Evolutionary conservation across 2,329 filamentous ascomycete genomes (phyloP).

Genomic region (Aspergillus thermomutatus): DNA sequence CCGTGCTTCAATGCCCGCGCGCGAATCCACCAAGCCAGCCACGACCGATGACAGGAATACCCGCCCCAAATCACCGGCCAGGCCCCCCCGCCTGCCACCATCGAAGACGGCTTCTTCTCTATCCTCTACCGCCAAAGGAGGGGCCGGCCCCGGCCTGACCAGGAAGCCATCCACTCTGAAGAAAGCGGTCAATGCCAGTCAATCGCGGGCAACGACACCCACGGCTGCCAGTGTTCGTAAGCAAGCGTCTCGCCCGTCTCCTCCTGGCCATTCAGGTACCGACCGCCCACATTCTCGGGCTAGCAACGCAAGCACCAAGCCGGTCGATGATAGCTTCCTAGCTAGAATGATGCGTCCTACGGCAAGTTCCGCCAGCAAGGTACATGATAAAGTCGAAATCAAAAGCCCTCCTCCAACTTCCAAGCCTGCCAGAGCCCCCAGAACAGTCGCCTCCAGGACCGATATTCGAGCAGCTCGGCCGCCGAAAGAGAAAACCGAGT

Average conservation of each 20-base stretch:
- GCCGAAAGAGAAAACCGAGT: conserved; percentile 19
- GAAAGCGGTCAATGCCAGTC: conserved; percentile 19
- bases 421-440: conserved; percentile 20
- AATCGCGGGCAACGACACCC: conserved; percentile 22
- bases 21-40: conserved; percentile 24
- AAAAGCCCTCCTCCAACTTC: conserved; percentile 36
- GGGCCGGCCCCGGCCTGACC: conserved; percentile 22
- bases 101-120: conserved; percentile 41
- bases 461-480: conserved; percentile 17
- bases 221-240: conserved; percentile 26
- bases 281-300: conserved; percentile 41
- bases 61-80: conserved; percentile 39
- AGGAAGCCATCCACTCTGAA: conserved; percentile 38
- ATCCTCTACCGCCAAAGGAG: conserved; percentile 36
- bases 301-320: conserved; percentile 36
- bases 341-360: conserved; percentile 53
- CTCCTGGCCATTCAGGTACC: conserved; percentile 25
- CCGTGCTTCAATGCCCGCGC: conserved; percentile 29
- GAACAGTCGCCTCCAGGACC: conserved; percentile 22
- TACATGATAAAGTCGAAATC: conserved; percentile 44
- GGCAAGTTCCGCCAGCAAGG: conserved; percentile 48
- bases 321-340: conserved; percentile 46
- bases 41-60: conserved; percentile 26
- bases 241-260: conserved; percentile 31
- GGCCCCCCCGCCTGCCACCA: conserved; percentile 38